Conservation (phyloP, 371 early-diverging fungal species). For the Mucor racemosus region DNA sequence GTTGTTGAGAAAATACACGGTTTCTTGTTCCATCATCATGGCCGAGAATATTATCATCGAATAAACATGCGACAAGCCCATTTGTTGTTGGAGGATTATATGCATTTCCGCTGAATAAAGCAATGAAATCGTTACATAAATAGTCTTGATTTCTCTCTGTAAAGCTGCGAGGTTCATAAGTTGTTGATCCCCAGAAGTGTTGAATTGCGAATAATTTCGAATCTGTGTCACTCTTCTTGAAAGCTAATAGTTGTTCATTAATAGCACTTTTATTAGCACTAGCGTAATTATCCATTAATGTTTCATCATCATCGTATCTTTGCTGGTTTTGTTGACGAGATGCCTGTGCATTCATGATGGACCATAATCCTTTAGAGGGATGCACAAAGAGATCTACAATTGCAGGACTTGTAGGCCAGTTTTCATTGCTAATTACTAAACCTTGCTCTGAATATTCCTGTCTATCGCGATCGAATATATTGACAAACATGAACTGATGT, state of each 20-base stretch:
- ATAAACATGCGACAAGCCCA: constrained; percentile 77
- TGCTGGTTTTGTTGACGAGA: constrained; percentile 36
- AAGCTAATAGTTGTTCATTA: constrained; percentile 28
- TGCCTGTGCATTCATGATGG: constrained; percentile 59
- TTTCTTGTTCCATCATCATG: constrained; percentile 61
- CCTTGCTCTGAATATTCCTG: constrained; percentile 57
- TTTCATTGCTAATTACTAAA: constrained; percentile 36
- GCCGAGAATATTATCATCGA: constrained; percentile 69
- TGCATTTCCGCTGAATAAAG: constrained; percentile 67
- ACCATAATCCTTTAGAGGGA: constrained; percentile 57
- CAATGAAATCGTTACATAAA: constrained; percentile 79
- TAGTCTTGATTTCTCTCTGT: constrained; percentile 72
- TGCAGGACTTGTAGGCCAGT: constrained; percentile 34
- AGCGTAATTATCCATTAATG: constrained; percentile 37
- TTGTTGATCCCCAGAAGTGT: constrained; percentile 80
- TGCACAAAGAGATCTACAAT: constrained; percentile 51
- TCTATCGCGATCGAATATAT: constrained; percentile 62
- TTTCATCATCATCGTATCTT: constrained; percentile 40
- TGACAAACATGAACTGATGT: constrained; percentile 63
- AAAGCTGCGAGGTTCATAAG: constrained; percentile 75
- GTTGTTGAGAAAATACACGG: constrained; percentile 37
- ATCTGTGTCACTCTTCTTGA: constrained; percentile 47
- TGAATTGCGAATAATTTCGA: constrained; percentile 68
- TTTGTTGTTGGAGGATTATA: constrained; percentile 64
- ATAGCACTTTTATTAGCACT: constrained; percentile 45